phyloP scores from a whole-genome alignment of 257 asterid species.

The Paraleonurus japonicus region DNA sequence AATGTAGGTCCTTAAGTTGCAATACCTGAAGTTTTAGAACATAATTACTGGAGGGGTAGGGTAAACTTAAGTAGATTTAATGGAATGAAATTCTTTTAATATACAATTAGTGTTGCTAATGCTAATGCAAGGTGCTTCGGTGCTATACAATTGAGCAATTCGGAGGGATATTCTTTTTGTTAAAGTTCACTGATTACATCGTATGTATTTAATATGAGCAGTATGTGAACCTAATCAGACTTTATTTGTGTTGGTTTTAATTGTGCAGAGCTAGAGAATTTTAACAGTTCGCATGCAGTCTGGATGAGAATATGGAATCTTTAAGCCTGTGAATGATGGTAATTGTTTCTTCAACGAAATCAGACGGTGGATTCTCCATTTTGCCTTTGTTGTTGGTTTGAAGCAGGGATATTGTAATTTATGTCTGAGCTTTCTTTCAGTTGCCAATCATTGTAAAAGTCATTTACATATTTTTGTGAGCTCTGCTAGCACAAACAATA shows the following conservation, averaged over 20 bases:
- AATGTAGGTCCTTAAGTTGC: neutral
- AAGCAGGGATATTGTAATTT: neutral
- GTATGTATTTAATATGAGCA: neutral
- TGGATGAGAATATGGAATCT: neutral
- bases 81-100: neutral
- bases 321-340: slow-evolving; percentile 9
- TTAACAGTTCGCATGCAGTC: slow-evolving; percentile 9
- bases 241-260: slow-evolving; percentile 3
- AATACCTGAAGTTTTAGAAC: slow-evolving; percentile 1
- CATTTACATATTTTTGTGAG: neutral
- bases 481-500: neutral
- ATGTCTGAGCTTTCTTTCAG: neutral
- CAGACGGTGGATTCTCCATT: neutral
- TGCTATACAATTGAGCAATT: neutral
- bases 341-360: neutral
- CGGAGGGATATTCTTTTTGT: neutral
- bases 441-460: neutral
- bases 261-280: neutral
- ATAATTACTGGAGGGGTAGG: neutral
- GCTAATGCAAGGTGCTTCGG: neutral
- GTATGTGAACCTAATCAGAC: slow-evolving; percentile 2
- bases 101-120: neutral
- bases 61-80: neutral
- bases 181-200: neutral
- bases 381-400: slow-evolving; percentile 12